Evolutionary conservation across 108 stramenopile species (phyloP).

Genomic region (Mayamaea pseudoterrestris): DNA sequence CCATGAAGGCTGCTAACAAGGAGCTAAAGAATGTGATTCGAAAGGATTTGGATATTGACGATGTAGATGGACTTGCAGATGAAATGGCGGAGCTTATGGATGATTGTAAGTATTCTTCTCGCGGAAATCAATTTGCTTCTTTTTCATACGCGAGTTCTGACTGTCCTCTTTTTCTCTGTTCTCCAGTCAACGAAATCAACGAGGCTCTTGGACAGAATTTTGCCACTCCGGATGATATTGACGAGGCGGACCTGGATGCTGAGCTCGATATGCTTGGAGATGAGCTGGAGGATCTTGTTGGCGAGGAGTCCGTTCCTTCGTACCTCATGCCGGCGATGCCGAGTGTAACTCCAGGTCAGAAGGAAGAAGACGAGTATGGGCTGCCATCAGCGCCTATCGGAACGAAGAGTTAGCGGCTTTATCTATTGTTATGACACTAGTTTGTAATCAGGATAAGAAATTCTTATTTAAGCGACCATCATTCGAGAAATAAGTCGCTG

Average conservation of each 20-base stretch:
- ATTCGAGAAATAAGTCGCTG: slow-evolving; percentile 4
- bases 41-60: slow-evolving; percentile 87
- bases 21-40: slow-evolving; percentile 78
- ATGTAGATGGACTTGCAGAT: slow-evolving; percentile 91
- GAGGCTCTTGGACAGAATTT: slow-evolving; percentile 90
- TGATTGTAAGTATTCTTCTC: slow-evolving; percentile 23
- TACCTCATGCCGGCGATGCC: slow-evolving; percentile 50
- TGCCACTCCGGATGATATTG: slow-evolving; percentile 88
- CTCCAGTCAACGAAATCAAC: slow-evolving; percentile 91
- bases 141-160: neutral
- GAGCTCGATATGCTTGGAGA: slow-evolving; percentile 93
- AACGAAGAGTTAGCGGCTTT: too few species aligned
- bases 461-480: neutral
- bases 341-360: slow-evolving; percentile 20
- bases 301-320: slow-evolving; percentile 32
- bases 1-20: slow-evolving; percentile 89
- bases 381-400: slow-evolving; percentile 35
- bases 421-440: neutral
- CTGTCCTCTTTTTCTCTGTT: neutral
- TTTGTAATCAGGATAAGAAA: neutral
- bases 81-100: slow-evolving; percentile 88
- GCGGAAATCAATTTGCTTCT: neutral
- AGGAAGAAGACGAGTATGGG: slow-evolving; percentile 39
- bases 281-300: slow-evolving; percentile 67
- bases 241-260: slow-evolving; percentile 95